Percentiles rank a stretch among this genome's conserved stretches.
These are phyloP conservation scores for Debaryomycetaceae sp. DNA, from an alignment of 1,139 yeast species.

Conservation along the genomic window DNA sequence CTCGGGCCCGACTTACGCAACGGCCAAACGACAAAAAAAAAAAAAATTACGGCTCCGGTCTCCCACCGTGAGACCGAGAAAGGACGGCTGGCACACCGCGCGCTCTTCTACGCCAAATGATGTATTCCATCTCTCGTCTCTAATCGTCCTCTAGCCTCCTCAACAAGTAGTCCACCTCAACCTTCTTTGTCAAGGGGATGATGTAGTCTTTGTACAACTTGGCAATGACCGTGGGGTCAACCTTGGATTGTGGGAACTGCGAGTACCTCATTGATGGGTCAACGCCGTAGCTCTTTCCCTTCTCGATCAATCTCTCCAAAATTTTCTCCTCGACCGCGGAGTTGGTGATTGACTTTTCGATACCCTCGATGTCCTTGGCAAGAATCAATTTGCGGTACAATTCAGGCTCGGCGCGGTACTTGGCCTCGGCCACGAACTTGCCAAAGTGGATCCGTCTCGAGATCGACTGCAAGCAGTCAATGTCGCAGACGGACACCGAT, in stretches of 20 bases:
- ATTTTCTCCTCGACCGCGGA: constrained; percentile 81
- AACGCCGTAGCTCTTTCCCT: constrained; percentile 82
- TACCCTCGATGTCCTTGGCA: constrained; percentile 64
- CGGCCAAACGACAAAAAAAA: no score
- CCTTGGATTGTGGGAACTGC: constrained; percentile 68
- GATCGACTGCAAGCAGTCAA: constrained; percentile 80
- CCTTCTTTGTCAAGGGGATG: constrained; percentile 91
- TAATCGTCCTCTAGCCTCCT: constrained; percentile 69
- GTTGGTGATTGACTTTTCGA: constrained; percentile 80
- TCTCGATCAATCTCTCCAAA: constrained; percentile 67
- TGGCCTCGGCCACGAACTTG: constrained; percentile 94
- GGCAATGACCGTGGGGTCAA: constrained; percentile 77
- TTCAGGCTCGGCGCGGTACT: constrained; percentile 67
- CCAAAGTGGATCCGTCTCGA: constrained; percentile 97
- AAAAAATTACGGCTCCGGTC: no score
- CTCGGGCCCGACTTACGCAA: no score
- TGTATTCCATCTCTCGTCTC: constrained; percentile 2
- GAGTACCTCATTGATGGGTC: constrained; percentile 77
- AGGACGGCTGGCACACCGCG: no score
- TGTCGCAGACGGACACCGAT: constrained; percentile 78
- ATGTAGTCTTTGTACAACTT: constrained; percentile 80
- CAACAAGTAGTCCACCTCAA: constrained; percentile 85
- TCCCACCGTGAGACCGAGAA: no score
- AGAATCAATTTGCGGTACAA: constrained; percentile 60
- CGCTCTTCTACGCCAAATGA: background rate